Base-by-base conservation (phyloP, 345 rosid species). In the Citrus reticulata region DNA sequence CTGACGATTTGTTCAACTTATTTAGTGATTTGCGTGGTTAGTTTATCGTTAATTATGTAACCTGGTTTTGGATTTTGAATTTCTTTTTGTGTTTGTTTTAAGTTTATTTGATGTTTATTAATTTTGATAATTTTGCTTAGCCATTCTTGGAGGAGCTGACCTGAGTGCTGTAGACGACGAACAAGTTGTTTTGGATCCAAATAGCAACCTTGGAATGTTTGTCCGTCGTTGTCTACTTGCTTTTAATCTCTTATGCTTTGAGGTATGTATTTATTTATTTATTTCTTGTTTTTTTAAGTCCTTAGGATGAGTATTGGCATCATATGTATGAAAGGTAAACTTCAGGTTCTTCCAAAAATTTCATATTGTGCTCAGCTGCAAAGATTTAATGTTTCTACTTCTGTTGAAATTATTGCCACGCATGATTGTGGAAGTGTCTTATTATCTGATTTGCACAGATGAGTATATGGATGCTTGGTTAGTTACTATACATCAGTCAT, bases 161-260 rank as follows among this genome's bases (percentile, higher is more conserved):
- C 84, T 91, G 17, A 93, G 87, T 65, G 82, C 81, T 34, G 78
- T 89, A 66, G 97, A 93, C 66, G 98, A 91, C 74, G 97, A 87
- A 70, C 98, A 94, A 82, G 88, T 89, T 77, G 82, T 90, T 75
- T 86, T 96, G 91, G 99, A 96, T 70, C 93, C 95, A 5, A 96
- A 80, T 73, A 91, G 98, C 84, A 88, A 77, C 76, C 84, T 96
- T 79, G 99, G 98, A 78, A 84, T 93, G 89, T 96, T 91, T 88
- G 87, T 94, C 59, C 97, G 98, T 19, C 99, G 93, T 27, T 93
- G 98, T 83, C 72, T 94, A 67, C 91, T 94, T 80, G 89, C 98
- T 73, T 94, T 94, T 81, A 94, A 92, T 79, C 75, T 88, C 46
- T 82, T 96, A 60, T 87, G 92, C 3, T 96, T 94, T 68, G 99